A percentile compares a stretch with the other conserved stretches of the same genome.
phyloP scores from a whole-genome alignment of 495 filamentous ascomycete genomes.

The Aspergillus nanangensis region DNA sequence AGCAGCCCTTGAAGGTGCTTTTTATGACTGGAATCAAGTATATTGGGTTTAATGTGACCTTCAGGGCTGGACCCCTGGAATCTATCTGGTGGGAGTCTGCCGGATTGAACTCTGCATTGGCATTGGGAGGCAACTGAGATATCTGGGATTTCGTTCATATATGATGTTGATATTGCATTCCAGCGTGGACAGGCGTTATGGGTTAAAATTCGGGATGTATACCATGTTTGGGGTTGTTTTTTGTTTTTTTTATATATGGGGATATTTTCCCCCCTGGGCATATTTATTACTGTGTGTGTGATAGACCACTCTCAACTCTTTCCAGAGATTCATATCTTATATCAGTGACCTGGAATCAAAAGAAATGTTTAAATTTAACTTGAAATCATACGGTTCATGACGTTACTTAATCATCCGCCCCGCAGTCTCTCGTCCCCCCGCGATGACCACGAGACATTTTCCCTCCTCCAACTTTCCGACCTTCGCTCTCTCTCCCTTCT shows the following conservation, averaged over 20 bases:
- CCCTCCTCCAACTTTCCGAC: neutral
- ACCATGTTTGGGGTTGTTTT: conserved; percentile 22
- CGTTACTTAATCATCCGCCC: too few relatives aligned
- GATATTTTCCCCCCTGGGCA: too few relatives aligned
- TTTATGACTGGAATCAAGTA: conserved; percentile 20
- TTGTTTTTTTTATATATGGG: conserved; percentile 16
- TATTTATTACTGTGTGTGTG: conserved; percentile 11
- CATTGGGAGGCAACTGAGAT: conserved; percentile 26
- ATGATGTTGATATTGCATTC: conserved; percentile 23
- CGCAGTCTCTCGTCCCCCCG: too few relatives aligned
- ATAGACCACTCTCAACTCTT: conserved; percentile 39
- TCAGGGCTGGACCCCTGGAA: conserved; percentile 39
- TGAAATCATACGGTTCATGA: too few relatives aligned
- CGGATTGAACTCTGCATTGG: conserved; percentile 14
- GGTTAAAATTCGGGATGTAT: conserved; percentile 27
- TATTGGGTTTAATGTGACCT: conserved; percentile 22
- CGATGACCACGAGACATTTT: too few relatives aligned
- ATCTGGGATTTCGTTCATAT: conserved; percentile 17
- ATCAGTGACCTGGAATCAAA: too few relatives aligned
- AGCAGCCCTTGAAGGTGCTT: conserved; percentile 1
- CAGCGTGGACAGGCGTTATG: conserved; percentile 32
- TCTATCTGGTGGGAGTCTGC: conserved; percentile 23
- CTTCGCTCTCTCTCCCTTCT: neutral
- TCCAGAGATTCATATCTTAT: too few relatives aligned
- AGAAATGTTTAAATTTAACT: too few relatives aligned